Percentiles rank a stretch among this genome's conserved stretches.
Evolutionary conservation across 805 yeast genomes (phyloP).

Genomic region (Pichia sporocuriosa): DNA sequence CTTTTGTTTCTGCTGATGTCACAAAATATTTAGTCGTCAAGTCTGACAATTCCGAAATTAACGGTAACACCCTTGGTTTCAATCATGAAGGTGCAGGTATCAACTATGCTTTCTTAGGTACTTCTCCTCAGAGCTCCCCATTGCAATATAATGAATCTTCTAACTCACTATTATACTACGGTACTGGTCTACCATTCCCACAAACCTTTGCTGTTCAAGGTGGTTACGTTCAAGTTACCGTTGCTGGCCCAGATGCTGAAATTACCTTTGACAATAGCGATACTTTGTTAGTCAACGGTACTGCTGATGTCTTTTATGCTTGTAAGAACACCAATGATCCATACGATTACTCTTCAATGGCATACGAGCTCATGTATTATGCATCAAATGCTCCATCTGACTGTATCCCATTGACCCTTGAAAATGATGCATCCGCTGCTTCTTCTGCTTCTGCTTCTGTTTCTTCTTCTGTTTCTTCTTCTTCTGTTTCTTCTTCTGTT

Average conservation of each 20-base stretch:
- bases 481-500: not conserved
- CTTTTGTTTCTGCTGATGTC: constrained; percentile 14
- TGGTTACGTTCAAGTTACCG: constrained; percentile 5
- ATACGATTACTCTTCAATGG: constrained; percentile 30
- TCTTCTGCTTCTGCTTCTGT: constrained; percentile 2
- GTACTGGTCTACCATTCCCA: not conserved
- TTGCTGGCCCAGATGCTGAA: constrained; percentile 5
- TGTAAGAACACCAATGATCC: constrained; percentile 40
- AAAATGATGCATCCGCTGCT: not conserved
- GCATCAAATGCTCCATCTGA: constrained; percentile 20
- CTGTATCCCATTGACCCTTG: constrained; percentile 12
- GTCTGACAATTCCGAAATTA: constrained; percentile 24
- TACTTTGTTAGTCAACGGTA: constrained; percentile 27
- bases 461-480: not conserved
- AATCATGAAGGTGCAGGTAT: constrained; percentile 45
- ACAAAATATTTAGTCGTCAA: constrained; percentile 20
- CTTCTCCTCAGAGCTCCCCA: constrained; percentile 1
- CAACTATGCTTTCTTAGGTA: constrained; percentile 31
- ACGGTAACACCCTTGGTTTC: constrained; percentile 26
- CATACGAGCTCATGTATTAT: constrained; percentile 28
- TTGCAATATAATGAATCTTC: constrained; percentile 19
- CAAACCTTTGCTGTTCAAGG: constrained; percentile 4
- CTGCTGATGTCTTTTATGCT: constrained; percentile 33
- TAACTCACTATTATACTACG: not conserved
- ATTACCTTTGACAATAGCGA: constrained; percentile 15